Percentiles rank a stretch among this genome's conserved stretches.
These are phyloP conservation scores for Nakazawaea molendinolei DNA, from an alignment of 805 yeast species.

Conservation along the genomic window DNA sequence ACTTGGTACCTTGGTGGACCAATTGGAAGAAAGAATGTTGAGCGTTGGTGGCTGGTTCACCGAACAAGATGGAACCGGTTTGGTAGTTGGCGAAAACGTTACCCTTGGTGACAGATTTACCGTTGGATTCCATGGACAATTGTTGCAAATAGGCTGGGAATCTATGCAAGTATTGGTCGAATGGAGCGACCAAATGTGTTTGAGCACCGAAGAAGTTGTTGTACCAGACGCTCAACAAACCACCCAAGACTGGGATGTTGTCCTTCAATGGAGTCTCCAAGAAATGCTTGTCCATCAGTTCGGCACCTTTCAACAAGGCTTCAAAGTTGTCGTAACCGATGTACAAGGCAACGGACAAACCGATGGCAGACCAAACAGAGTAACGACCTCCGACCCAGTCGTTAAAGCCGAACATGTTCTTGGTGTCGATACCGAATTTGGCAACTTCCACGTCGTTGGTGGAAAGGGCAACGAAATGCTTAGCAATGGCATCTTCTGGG, in stretches of 20 bases:
- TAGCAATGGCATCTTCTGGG: conserved; percentile 71
- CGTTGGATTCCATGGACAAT: conserved; percentile 98
- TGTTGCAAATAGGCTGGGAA: conserved; percentile 99
- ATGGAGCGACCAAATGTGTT: conserved; percentile 97
- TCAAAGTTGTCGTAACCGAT: conserved; percentile 95
- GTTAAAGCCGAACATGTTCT: conserved; percentile 97
- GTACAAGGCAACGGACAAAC: conserved; percentile 89
- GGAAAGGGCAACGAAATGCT: conserved; percentile 95
- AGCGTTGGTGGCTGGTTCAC: conserved; percentile 98
- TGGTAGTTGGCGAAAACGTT: conserved; percentile 88
- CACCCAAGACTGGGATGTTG: conserved; percentile 92
- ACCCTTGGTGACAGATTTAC: conserved; percentile 94
- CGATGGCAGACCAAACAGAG: conserved; percentile 99
- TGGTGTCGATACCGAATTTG: conserved; percentile 94
- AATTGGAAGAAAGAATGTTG: conserved; percentile 99
- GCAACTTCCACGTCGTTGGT: conserved; percentile 89
- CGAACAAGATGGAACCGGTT: conserved; percentile 92
- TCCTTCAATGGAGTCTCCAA: conserved; percentile 74
- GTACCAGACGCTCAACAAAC: conserved; percentile 94
- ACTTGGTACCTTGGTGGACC: conserved; percentile 98
- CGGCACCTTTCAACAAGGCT: conserved; percentile 91
- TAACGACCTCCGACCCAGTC: conserved; percentile 99
- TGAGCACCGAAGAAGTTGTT: conserved; percentile 97
- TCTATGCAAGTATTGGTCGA: conserved; percentile 97
- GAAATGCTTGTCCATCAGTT: conserved; percentile 94